Evolutionary conservation across 148 eudicot genomes (phyloP).

Genomic region (Pouteria glomerata): DNA sequence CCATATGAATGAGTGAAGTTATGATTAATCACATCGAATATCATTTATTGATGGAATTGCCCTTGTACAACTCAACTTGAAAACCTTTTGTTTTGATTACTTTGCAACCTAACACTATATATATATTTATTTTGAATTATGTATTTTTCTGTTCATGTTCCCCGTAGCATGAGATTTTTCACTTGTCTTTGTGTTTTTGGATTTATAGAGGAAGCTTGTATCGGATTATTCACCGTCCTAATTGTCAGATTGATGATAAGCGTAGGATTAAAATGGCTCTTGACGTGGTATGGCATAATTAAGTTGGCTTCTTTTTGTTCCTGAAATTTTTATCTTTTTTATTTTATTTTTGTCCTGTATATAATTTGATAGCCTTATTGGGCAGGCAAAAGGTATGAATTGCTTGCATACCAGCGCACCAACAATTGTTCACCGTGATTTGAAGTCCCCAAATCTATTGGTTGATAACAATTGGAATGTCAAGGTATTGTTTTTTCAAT

Average conservation of each 20-base stretch:
- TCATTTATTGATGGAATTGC: background rate
- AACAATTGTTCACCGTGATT: constrained; percentile 98
- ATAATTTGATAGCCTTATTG: constrained; percentile 9
- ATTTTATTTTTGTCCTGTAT: constrained; percentile 3
- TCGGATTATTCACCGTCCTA: constrained; percentile 95
- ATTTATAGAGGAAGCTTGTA: constrained; percentile 91
- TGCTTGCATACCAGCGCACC: constrained; percentile 95
- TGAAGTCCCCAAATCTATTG: constrained; percentile 94
- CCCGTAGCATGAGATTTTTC: constrained; percentile 8
- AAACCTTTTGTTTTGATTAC: background rate
- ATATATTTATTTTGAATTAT: background rate
- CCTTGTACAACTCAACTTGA: background rate
- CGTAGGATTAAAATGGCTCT: constrained; percentile 96
- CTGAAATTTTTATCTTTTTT: background rate
- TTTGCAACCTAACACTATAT: background rate
- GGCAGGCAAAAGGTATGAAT: constrained; percentile 98
- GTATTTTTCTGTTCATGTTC: background rate
- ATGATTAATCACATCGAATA: background rate
- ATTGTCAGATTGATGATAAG: constrained; percentile 89
- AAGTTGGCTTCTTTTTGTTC: background rate
- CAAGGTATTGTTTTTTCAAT: constrained; percentile 52
- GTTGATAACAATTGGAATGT: constrained; percentile 98
- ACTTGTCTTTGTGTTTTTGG: constrained; percentile 4
- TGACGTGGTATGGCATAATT: constrained; percentile 73
- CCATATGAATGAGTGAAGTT: background rate